These are phyloP conservation scores for Mycena vulgaris DNA, from an alignment of 768 basidiomycete genomes.

Conservation along the genomic window DNA sequence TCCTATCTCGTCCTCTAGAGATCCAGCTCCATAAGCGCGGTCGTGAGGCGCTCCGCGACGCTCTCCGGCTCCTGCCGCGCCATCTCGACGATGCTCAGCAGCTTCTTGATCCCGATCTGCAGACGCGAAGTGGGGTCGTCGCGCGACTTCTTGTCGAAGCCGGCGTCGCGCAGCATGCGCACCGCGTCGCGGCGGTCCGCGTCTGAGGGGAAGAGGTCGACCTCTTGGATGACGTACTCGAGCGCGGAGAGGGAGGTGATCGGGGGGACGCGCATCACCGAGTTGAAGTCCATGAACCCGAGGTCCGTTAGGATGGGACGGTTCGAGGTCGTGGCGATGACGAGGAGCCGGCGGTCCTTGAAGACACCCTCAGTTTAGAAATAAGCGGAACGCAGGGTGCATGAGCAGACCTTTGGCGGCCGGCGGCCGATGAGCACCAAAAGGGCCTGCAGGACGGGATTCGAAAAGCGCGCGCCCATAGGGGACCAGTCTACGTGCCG, in stretches of 20 bases:
- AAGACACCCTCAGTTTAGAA: slow-evolving; percentile 19
- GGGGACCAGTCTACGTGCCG: slow-evolving; percentile 85
- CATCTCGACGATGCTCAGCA: slow-evolving; percentile 95
- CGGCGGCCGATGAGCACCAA: slow-evolving; percentile 89
- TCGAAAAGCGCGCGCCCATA: slow-evolving; percentile 97
- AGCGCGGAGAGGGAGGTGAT: slow-evolving; percentile 80
- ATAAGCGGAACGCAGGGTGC: neutral
- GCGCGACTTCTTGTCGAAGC: slow-evolving; percentile 70
- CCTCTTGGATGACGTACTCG: slow-evolving; percentile 84
- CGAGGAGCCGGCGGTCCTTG: slow-evolving; percentile 90
- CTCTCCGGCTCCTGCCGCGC: slow-evolving; percentile 94
- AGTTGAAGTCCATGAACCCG: slow-evolving; percentile 93
- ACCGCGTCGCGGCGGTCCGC: slow-evolving; percentile 73
- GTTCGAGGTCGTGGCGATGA: slow-evolving; percentile 94
- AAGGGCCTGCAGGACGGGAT: slow-evolving; percentile 91
- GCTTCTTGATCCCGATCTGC: slow-evolving; percentile 94
- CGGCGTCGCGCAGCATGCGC: slow-evolving; percentile 79
- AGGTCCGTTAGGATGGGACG: slow-evolving; percentile 89
- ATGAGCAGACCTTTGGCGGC: slow-evolving; percentile 86
- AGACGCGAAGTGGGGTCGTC: slow-evolving; percentile 64
- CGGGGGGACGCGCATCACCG: slow-evolving; percentile 88
- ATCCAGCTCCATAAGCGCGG: slow-evolving; percentile 71
- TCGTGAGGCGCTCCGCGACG: slow-evolving; percentile 78
- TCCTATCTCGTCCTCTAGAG: slow-evolving; percentile 10
- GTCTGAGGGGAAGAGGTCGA: slow-evolving; percentile 78